Evolutionary conservation across 2,329 filamentous ascomycete genomes (phyloP).

Genomic region (Eurotiales sp.): DNA sequence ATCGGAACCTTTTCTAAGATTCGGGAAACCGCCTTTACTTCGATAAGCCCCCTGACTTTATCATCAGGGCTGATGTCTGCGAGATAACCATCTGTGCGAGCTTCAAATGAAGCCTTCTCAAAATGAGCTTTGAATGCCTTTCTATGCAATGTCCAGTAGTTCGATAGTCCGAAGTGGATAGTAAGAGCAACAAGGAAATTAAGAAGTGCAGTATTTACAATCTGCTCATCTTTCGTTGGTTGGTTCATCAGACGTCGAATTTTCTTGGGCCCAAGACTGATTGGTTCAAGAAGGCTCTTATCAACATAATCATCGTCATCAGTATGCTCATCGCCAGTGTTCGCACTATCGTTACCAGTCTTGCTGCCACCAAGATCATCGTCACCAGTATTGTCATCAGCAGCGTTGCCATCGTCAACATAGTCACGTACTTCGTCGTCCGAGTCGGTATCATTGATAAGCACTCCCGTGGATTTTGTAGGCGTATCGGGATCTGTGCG

Average conservation of each 20-base stretch:
- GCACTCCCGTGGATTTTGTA: too few relatives aligned
- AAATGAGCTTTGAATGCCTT: neutral
- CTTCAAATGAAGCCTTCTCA: neutral
- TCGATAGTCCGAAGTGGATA: neutral
- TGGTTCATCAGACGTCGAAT: neutral
- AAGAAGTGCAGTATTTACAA: neutral
- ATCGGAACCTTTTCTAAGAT: slow-evolving; percentile 4
- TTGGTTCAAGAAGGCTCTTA: too few relatives aligned
- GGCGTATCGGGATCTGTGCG: too few relatives aligned
- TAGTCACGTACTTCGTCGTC: too few relatives aligned
- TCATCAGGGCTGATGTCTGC: neutral
- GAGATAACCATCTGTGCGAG: neutral
- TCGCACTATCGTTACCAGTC: too few relatives aligned
- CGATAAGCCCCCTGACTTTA: slow-evolving; percentile 14
- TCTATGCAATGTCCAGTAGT: neutral
- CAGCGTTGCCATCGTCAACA: too few relatives aligned
- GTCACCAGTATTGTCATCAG: too few relatives aligned
- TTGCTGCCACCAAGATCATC: too few relatives aligned
- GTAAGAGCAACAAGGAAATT: neutral
- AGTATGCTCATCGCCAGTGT: too few relatives aligned
- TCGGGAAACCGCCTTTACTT: slow-evolving; percentile 16
- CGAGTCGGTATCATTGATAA: too few relatives aligned
- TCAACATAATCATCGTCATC: too few relatives aligned
- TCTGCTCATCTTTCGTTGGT: neutral
- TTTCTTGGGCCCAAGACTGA: neutral